These are phyloP conservation scores for Silene uniflora DNA, from an alignment of 148 eudicot genomes.

Conservation along the genomic window DNA sequence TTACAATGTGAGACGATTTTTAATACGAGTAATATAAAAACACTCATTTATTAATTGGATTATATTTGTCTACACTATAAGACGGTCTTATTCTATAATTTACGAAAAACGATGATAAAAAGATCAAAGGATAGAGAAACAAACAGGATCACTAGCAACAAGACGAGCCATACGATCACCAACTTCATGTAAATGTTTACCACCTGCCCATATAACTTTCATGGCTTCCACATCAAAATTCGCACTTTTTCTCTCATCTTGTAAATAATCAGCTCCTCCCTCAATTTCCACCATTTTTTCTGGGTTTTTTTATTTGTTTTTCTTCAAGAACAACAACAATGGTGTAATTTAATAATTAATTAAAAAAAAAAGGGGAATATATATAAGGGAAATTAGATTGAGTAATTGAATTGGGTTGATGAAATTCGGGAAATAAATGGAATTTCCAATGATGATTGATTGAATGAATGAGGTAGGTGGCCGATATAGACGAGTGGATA, in stretches of 20 bases:
- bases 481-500: neutral
- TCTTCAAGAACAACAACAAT: neutral
- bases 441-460: neutral
- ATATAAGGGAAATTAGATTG: neutral
- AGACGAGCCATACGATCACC: slow-evolving; percentile 87
- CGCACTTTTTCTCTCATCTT: slow-evolving; percentile 69
- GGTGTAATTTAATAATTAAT: neutral
- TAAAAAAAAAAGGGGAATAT: too few relatives aligned
- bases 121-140: slow-evolving; percentile 21
- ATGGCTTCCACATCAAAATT: slow-evolving; percentile 63
- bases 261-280: slow-evolving; percentile 53
- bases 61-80: too few relatives aligned
- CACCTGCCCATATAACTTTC: slow-evolving; percentile 93
- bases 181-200: slow-evolving; percentile 44
- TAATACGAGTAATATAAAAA: too few relatives aligned
- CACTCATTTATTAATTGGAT: too few relatives aligned
- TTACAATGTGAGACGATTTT: too few relatives aligned
- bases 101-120: neutral
- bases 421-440: neutral
- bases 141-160: slow-evolving; percentile 87
- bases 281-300: slow-evolving; percentile 31
- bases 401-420: neutral
- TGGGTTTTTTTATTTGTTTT: neutral
- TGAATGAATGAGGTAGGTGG: neutral
- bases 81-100: too few relatives aligned